Conservation (phyloP, 129 eudicot genomes). For the Saposhnikovia divaricata region DNA sequence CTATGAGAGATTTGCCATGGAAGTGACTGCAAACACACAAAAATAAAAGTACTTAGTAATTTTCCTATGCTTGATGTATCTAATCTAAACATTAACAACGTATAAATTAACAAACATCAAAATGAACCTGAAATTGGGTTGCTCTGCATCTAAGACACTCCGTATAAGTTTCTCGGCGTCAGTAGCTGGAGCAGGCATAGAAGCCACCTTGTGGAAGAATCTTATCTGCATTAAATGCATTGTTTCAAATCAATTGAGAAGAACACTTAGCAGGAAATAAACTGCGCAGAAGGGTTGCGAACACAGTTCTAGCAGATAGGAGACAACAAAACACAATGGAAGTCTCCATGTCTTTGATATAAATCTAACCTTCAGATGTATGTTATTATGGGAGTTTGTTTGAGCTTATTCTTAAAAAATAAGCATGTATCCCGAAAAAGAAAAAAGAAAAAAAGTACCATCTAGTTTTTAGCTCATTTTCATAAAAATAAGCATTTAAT, state of each 20-base stretch:
- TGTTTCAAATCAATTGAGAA: constrained; percentile 1
- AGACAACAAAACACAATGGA: not conserved
- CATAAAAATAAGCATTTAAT: not conserved
- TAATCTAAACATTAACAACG: not conserved
- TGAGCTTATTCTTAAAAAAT: not conserved
- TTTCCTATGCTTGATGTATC: not conserved
- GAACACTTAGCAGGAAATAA: not conserved
- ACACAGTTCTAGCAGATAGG: not conserved
- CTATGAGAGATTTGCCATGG: constrained; percentile 66
- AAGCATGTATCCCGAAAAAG: not conserved
- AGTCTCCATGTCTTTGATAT: not conserved
- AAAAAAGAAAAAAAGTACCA: not conserved
- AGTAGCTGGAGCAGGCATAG: constrained; percentile 69
- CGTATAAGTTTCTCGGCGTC: constrained; percentile 73
- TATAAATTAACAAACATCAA: not conserved
- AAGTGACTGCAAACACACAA: constrained; percentile 43
- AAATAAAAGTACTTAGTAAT: not conserved
- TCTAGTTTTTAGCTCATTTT: not conserved
- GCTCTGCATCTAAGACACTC: constrained; percentile 86
- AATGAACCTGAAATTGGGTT: constrained; percentile 62
- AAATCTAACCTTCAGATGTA: not conserved
- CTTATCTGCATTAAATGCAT: constrained; percentile 70
- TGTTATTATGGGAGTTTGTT: not conserved
- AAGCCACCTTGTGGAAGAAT: constrained; percentile 70
- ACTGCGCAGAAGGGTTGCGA: not conserved